phyloP scores from a whole-genome alignment of 352 stramenopile species.

The Phytophthora fragariaefolia region DNA sequence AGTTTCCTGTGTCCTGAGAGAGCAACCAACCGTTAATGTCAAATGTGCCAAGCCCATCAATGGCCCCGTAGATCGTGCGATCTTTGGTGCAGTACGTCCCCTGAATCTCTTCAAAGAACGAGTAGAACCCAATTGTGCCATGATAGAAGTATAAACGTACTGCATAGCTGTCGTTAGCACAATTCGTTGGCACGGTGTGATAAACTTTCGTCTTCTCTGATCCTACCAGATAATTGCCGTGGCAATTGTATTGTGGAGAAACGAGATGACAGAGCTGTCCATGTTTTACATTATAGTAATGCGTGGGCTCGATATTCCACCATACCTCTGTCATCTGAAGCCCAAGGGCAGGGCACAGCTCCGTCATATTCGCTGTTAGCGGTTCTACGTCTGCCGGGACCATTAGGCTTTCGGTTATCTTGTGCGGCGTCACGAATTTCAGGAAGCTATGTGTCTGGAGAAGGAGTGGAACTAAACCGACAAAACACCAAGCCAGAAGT shows the following conservation, averaged over 20 bases:
- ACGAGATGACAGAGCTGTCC: neutral
- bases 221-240: neutral
- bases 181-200: neutral
- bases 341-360: neutral
- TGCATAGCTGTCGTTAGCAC: neutral
- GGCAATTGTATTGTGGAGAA: neutral
- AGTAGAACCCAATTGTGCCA: neutral
- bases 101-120: neutral
- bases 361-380: neutral
- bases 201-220: neutral
- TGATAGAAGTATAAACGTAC: slow-evolving; percentile 1
- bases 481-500: neutral
- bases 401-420: neutral
- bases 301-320: neutral
- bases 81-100: neutral
- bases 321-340: neutral
- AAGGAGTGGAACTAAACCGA: neutral
- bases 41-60: neutral
- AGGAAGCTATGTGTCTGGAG: neutral
- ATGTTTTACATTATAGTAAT: neutral
- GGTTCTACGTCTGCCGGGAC: neutral
- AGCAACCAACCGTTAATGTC: neutral
- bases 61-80: neutral
- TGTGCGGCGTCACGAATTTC: neutral
- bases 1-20: neutral